Evolutionary conservation across 1,284 basidiomycete genomes (phyloP).

Genomic region (Filobasidium uniguttulatum): DNA sequence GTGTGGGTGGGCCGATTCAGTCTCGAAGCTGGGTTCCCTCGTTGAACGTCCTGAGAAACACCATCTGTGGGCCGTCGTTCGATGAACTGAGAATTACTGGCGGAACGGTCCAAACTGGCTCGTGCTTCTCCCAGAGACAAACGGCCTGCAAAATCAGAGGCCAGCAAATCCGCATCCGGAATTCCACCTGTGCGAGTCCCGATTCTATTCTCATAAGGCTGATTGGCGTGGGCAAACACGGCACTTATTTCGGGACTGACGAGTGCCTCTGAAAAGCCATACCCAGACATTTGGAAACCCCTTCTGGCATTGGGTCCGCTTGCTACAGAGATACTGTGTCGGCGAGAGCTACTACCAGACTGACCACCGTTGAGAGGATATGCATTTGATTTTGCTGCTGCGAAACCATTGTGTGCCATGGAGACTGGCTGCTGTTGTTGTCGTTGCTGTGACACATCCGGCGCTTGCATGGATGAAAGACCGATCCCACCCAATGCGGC

Average conservation of each 20-base stretch:
- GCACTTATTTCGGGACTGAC: conserved; percentile 47
- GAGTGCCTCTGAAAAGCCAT: conserved; percentile 38
- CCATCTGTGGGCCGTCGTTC: conserved; percentile 2
- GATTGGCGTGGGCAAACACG: no score
- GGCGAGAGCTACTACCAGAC: conserved; percentile 41
- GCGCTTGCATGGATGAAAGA: no score
- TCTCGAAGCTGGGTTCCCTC: neutral
- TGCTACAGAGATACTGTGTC: conserved; percentile 75
- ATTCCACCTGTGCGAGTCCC: conserved; percentile 33
- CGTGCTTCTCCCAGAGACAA: conserved; percentile 46
- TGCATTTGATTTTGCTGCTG: no score
- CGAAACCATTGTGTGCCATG: no score
- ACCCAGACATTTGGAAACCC: conserved; percentile 28
- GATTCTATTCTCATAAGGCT: conserved; percentile 14
- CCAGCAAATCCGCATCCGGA: conserved; percentile 62
- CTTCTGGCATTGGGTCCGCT: conserved; percentile 27
- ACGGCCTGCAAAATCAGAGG: conserved; percentile 47
- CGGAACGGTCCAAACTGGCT: conserved; percentile 15
- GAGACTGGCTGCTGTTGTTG: no score
- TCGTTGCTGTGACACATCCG: no score
- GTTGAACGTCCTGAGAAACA: conserved; percentile 16
- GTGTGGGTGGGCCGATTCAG: conserved; percentile 3
- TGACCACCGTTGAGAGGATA: neutral
- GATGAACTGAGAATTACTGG: conserved; percentile 6
- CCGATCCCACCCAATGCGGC: no score